Evolutionary conservation across 108 stramenopile species (phyloP).

Genomic region (Nannochloropsis salina): DNA sequence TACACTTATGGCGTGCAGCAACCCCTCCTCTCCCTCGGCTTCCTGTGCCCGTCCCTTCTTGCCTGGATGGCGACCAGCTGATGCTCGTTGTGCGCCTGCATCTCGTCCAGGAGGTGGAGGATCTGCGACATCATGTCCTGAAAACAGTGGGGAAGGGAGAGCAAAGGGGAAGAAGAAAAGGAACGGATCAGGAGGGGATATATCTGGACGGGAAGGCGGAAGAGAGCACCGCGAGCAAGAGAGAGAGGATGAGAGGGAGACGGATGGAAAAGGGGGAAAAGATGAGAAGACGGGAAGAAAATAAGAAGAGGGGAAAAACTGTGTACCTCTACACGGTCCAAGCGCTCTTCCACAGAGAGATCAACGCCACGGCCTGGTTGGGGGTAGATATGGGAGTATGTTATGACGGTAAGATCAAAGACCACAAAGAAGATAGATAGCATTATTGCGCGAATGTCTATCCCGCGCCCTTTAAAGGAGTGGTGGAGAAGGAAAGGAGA

Average conservation of each 20-base stretch:
- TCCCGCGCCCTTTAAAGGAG: no score
- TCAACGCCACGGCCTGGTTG: neutral
- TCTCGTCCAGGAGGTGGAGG: constrained; percentile 15
- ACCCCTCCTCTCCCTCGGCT: neutral
- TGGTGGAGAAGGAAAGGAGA: no score
- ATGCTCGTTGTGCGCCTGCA: neutral
- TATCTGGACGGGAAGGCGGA: neutral
- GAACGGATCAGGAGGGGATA: neutral
- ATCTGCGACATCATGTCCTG: constrained; percentile 14
- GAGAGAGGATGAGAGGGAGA: no score
- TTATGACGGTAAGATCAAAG: neutral
- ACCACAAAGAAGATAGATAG: no score
- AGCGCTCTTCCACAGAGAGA: neutral
- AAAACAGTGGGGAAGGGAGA: neutral
- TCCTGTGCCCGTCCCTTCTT: neutral
- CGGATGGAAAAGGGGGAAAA: no score
- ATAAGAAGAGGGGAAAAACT: no score
- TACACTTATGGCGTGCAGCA: neutral
- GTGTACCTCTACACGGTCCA: neutral
- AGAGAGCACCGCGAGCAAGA: neutral
- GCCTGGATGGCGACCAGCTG: neutral
- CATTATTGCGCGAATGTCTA: no score
- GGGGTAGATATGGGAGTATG: neutral
- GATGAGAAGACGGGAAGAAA: no score
- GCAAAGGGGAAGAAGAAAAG: neutral